A percentile compares a stretch with the other conserved stretches of the same genome.
Evolutionary conservation across 305 asterid species (phyloP).

Genomic region (Fraxinus velutina): DNA sequence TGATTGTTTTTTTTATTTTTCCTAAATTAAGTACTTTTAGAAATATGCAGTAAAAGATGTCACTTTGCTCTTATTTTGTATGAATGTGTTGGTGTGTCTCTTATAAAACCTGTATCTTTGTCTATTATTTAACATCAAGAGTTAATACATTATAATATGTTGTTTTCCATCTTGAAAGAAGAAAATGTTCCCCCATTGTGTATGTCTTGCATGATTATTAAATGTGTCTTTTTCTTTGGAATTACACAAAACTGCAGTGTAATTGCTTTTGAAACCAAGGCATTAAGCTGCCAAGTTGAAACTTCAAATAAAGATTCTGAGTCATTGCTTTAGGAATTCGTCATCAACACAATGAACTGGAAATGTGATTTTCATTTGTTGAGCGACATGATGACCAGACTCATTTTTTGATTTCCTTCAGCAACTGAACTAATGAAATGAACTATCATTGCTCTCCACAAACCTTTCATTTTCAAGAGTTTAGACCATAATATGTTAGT

Average conservation of each 20-base stretch:
- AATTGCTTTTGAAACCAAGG: neutral
- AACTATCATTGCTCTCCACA: neutral
- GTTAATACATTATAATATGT: neutral
- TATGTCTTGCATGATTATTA: neutral
- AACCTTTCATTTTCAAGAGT: neutral
- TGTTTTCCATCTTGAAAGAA: slow-evolving; percentile 1
- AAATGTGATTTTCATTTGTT: slow-evolving; percentile 1
- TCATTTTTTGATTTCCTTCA: neutral
- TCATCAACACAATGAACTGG: neutral
- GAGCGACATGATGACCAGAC: neutral
- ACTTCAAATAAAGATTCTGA: neutral
- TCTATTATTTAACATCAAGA: neutral
- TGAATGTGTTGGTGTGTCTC: neutral
- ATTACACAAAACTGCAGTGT: neutral
- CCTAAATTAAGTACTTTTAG: neutral
- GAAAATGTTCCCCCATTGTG: neutral
- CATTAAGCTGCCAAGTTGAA: neutral
- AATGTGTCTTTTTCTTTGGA: neutral
- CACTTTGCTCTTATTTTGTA: neutral
- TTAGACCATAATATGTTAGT: neutral
- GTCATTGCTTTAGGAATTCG: neutral
- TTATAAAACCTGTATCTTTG: neutral
- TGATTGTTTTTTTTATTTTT: neutral
- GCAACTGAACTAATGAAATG: neutral
- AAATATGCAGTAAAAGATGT: neutral